Conservation (phyloP, 2,329 filamentous ascomycete genomes). For the Scytalidium sp. region DNA sequence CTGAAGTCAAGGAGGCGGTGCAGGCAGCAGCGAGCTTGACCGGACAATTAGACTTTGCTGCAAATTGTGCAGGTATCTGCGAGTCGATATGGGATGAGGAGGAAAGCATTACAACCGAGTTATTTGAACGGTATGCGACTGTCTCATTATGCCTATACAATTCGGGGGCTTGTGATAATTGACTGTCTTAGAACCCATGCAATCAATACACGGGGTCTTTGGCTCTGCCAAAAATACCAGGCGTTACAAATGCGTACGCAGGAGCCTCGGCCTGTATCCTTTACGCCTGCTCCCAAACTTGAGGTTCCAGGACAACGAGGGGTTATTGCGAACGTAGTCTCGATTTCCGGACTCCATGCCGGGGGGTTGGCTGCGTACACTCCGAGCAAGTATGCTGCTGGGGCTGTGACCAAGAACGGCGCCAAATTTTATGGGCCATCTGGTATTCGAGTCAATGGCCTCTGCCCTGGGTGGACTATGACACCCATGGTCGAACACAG, state of each 20-base stretch:
- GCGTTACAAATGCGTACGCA: not conserved
- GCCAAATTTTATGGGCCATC: not conserved
- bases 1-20: slow-evolving; percentile 69
- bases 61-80: slow-evolving; percentile 46
- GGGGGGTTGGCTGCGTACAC: not conserved
- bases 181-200: not conserved
- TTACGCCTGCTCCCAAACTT: not conserved
- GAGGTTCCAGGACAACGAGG: not conserved
- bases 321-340: not conserved
- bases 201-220: not conserved
- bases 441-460: slow-evolving; percentile 79
- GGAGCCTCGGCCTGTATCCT: not conserved
- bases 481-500: slow-evolving; percentile 66
- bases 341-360: not conserved
- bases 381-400: not conserved
- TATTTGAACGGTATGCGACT: not conserved
- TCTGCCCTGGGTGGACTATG: slow-evolving; percentile 91
- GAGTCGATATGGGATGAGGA: not conserved
- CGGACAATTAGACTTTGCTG: slow-evolving; percentile 67
- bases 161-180: not conserved
- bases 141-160: not conserved
- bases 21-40: slow-evolving; percentile 74
- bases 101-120: not conserved
- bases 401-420: not conserved
- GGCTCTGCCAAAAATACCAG: not conserved